A percentile compares a stretch with the other conserved stretches of the same genome.
These are phyloP conservation scores for Danielia reshetovae DNA, from an alignment of 805 yeast species.

Conservation along the genomic window DNA sequence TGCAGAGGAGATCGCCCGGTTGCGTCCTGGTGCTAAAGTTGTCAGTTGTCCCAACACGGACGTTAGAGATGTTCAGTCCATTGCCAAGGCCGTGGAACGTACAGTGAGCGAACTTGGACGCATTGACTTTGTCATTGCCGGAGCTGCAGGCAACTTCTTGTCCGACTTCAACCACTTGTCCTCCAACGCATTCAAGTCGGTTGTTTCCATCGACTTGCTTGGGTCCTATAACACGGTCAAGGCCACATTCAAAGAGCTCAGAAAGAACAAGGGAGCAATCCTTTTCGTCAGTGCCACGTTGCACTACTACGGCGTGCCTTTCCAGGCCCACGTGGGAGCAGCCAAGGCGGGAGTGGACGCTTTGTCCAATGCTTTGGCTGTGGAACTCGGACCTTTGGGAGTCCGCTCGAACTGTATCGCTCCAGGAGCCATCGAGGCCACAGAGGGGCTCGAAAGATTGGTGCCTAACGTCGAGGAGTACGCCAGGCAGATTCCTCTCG, in stretches of 20 bases:
- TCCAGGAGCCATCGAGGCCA: constrained; percentile 26
- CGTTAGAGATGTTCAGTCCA: constrained; percentile 21
- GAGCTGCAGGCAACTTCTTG: constrained; percentile 43
- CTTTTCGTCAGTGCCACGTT: constrained; percentile 41
- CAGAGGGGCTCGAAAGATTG: constrained; percentile 25
- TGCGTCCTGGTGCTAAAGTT: constrained; percentile 24
- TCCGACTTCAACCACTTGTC: constrained; percentile 42
- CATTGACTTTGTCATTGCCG: constrained; percentile 42
- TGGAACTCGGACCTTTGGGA: constrained; percentile 28
- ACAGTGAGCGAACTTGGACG: constrained; percentile 33
- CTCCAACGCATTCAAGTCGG: constrained; percentile 38
- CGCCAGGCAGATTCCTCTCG: constrained; percentile 19
- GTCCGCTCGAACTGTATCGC: constrained; percentile 26
- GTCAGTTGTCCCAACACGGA: constrained; percentile 21
- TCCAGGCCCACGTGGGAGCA: constrained; percentile 29
- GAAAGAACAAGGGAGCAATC: constrained; percentile 33
- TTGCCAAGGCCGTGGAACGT: constrained; percentile 21
- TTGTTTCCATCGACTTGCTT: constrained; percentile 35
- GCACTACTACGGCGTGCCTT: constrained; percentile 43
- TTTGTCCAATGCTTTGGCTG: constrained; percentile 26
- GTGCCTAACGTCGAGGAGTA: constrained; percentile 11
- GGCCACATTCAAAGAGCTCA: constrained; percentile 36
- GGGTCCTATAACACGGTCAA: constrained; percentile 42
- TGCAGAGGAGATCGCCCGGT: constrained; percentile 19
- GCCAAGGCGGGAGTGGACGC: constrained; percentile 32